Conservation (phyloP, 2,329 filamentous ascomycete species). For the Penicillium sp. region DNA sequence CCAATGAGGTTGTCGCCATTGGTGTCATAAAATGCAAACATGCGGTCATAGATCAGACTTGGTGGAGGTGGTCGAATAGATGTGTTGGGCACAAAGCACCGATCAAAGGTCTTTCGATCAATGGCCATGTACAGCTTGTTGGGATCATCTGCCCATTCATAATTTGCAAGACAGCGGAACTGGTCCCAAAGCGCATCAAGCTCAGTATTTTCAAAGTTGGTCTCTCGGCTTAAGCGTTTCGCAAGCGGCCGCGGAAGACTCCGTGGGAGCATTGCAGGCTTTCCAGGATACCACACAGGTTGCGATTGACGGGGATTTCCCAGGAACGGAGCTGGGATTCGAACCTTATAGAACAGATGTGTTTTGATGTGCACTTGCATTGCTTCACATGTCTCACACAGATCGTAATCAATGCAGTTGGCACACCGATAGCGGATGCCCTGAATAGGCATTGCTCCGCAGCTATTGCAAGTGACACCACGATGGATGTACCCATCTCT, state of each 20-base stretch:
- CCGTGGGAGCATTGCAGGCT: constrained; percentile 69
- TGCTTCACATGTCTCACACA: constrained; percentile 88
- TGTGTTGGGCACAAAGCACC: constrained; percentile 82
- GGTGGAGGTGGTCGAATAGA: constrained; percentile 75
- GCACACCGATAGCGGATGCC: constrained; percentile 92
- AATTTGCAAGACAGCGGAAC: constrained; percentile 89
- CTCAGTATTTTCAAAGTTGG: constrained; percentile 79
- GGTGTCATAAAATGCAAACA: constrained; percentile 95
- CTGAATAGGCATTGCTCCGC: constrained; percentile 82
- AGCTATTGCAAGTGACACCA: constrained; percentile 88
- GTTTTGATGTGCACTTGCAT: constrained; percentile 75
- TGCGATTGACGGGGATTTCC: constrained; percentile 75
- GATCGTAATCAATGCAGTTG: constrained; percentile 93
- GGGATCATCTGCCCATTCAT: constrained; percentile 79
- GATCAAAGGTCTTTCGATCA: constrained; percentile 89
- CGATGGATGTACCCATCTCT: constrained; percentile 88
- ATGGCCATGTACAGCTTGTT: constrained; percentile 77
- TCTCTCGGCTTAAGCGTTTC: constrained; percentile 67
- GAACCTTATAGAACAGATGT: constrained; percentile 95
- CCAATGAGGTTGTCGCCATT: constrained; percentile 87
- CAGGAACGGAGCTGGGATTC: constrained; percentile 82
- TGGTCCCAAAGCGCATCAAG: constrained; percentile 95
- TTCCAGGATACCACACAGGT: constrained; percentile 84
- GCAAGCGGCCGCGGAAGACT: constrained; percentile 68
- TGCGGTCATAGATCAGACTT: constrained; percentile 90